Conservation (phyloP, 352 stramenopile species). For the Phytopythium chamaehyphon region DNA sequence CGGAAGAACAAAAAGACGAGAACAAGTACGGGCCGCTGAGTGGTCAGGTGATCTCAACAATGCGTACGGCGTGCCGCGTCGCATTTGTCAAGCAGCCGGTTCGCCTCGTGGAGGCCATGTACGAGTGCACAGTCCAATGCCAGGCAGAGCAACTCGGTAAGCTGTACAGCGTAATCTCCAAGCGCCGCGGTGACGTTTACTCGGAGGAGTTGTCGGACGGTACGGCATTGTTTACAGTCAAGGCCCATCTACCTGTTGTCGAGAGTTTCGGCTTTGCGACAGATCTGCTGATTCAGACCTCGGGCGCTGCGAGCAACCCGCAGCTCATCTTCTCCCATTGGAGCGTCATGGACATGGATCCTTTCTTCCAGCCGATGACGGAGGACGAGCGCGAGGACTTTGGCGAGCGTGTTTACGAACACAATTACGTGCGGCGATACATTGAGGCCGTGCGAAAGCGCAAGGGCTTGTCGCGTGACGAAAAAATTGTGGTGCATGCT, state of each 20-base stretch:
- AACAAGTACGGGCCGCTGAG: constrained; percentile 68
- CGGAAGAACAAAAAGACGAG: constrained; percentile 19
- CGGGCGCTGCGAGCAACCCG: constrained; percentile 93
- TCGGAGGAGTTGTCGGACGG: constrained; percentile 88
- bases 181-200: constrained; percentile 89
- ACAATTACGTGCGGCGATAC: constrained; percentile 93
- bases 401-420: constrained; percentile 88
- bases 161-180: constrained; percentile 93
- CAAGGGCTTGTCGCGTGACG: constrained; percentile 92
- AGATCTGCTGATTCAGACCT: constrained; percentile 93
- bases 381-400: constrained; percentile 96
- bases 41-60: constrained; percentile 78
- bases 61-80: constrained; percentile 67
- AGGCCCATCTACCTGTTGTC: constrained; percentile 91
- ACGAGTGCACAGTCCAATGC: constrained; percentile 86
- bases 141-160: constrained; percentile 90
- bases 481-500: constrained; percentile 94
- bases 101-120: constrained; percentile 90
- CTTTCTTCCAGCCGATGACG: constrained; percentile 95
- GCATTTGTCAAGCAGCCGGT: constrained; percentile 83
- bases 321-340: constrained; percentile 96
- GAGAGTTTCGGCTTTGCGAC: constrained; percentile 93
- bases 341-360: constrained; percentile 92
- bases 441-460: constrained; percentile 93
- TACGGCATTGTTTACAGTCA: constrained; percentile 93